phyloP scores from a whole-genome alignment of 2,329 filamentous ascomycete genomes.

The Atkinsonella texensis region DNA sequence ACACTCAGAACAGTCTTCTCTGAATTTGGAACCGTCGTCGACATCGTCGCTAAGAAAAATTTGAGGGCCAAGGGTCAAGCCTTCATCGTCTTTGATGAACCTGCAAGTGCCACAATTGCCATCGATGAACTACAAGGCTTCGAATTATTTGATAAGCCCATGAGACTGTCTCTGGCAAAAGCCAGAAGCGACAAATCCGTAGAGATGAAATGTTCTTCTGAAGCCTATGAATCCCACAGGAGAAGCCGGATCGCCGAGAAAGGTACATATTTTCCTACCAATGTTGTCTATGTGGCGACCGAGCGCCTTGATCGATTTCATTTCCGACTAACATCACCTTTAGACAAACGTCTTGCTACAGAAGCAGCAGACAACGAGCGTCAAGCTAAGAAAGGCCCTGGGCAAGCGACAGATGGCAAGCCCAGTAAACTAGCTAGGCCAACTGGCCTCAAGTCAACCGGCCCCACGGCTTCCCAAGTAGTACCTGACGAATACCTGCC shows the following conservation, averaged over 20 bases:
- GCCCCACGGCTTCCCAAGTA: slow-evolving; percentile 53
- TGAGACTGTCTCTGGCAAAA: slow-evolving; percentile 72
- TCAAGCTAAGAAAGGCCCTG: slow-evolving; percentile 52
- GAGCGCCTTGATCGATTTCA: too few relatives aligned
- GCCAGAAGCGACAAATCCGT: slow-evolving; percentile 83
- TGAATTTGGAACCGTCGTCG: slow-evolving; percentile 76
- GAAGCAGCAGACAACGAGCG: slow-evolving; percentile 71
- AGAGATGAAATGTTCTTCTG: slow-evolving; percentile 54
- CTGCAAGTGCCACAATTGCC: slow-evolving; percentile 68
- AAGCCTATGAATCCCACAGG: slow-evolving; percentile 85
- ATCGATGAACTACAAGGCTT: slow-evolving; percentile 89
- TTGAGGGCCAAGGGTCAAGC: slow-evolving; percentile 90
- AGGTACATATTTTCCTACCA: slow-evolving; percentile 42
- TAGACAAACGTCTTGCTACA: slow-evolving; percentile 66
- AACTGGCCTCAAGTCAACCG: slow-evolving; percentile 62
- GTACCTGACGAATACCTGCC: slow-evolving; percentile 97
- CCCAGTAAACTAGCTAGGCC: slow-evolving; percentile 52
- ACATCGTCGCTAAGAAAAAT: slow-evolving; percentile 81
- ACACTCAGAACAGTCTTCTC: slow-evolving; percentile 69
- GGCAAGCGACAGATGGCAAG: slow-evolving; percentile 37
- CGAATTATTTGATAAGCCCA: slow-evolving; percentile 82
- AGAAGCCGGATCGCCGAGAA: slow-evolving; percentile 76
- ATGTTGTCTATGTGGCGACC: neutral
- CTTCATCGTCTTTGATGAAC: slow-evolving; percentile 78
- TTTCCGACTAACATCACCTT: neutral